phyloP scores from a whole-genome alignment of 177 flowering plant genomes.

The Tripterygium wilfordii region DNA sequence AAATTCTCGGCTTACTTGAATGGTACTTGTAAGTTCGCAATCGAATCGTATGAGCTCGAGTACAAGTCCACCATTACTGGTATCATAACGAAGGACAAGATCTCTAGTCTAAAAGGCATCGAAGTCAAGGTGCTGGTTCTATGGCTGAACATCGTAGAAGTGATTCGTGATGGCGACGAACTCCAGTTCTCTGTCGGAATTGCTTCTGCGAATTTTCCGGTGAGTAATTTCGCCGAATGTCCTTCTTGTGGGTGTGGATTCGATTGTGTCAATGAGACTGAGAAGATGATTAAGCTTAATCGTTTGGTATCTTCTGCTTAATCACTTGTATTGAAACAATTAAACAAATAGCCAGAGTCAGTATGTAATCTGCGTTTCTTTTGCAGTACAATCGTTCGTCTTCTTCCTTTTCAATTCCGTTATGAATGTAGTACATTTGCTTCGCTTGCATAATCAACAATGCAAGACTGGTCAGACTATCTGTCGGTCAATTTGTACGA shows the following conservation, averaged over 20 bases:
- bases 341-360: too few species aligned
- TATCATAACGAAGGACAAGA: conserved; percentile 19
- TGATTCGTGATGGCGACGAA: conserved; percentile 23
- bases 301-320: too few species aligned
- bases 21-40: conserved; percentile 25
- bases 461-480: too few species aligned
- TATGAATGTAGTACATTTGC: too few species aligned
- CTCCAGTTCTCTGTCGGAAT: conserved; percentile 45
- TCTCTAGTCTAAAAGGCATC: conserved; percentile 28
- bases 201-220: conserved; percentile 34
- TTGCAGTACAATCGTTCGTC: too few species aligned
- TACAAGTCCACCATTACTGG: conserved; percentile 37
- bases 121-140: conserved; percentile 29
- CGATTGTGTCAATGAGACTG: not conserved
- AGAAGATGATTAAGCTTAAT: not conserved
- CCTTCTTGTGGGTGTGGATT: conserved; percentile 61
- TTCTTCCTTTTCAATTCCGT: too few species aligned
- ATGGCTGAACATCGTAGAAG: conserved; percentile 41
- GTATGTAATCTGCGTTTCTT: too few species aligned
- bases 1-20: conserved; percentile 21
- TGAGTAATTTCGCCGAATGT: conserved; percentile 32
- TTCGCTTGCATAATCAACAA: too few species aligned
- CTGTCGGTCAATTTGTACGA: too few species aligned
- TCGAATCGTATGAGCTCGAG: conserved; percentile 30
- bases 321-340: not conserved